phyloP scores from a whole-genome alignment of 2,329 filamentous ascomycete species.

The Hymenoscyphus scutula region DNA sequence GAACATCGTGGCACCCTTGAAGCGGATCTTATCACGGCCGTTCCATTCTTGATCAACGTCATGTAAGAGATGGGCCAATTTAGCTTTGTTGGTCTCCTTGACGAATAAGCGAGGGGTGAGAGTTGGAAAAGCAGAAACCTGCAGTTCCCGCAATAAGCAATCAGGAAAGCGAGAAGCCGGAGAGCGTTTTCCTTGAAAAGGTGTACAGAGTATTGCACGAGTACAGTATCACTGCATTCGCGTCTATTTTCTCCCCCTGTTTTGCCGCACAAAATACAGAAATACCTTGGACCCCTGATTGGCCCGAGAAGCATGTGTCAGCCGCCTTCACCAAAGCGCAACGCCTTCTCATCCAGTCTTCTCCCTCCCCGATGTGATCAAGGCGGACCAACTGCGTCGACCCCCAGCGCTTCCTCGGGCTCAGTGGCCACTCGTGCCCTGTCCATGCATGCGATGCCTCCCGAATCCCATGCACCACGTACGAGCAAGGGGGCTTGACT shows the following conservation, averaged over 20 bases:
- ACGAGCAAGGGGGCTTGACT: not conserved
- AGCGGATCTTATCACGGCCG: constrained; percentile 16
- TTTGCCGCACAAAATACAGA: not conserved
- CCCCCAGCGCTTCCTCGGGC: not conserved
- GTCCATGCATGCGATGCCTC: not conserved
- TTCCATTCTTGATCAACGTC: constrained; percentile 17
- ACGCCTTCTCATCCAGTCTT: constrained; percentile 2
- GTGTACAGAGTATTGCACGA: not conserved
- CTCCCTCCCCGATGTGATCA: not conserved
- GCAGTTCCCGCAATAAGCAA: not conserved
- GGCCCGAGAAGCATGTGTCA: not conserved
- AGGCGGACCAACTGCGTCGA: too few species aligned
- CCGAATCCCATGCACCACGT: not conserved
- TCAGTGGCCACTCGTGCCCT: too few species aligned
- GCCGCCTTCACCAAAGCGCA: not conserved
- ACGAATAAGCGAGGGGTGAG: not conserved
- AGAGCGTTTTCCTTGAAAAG: not conserved
- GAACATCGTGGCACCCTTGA: constrained; percentile 12
- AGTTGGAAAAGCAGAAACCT: not conserved
- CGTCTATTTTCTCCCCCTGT: not conserved
- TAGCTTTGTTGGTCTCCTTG: not conserved
- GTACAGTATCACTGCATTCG: not conserved
- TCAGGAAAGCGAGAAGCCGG: not conserved
- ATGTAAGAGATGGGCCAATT: constrained; percentile 5
- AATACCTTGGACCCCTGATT: not conserved